Evolutionary conservation across 2,329 filamentous ascomycete genomes (phyloP).

Genomic region (Sporothrix inflata): DNA sequence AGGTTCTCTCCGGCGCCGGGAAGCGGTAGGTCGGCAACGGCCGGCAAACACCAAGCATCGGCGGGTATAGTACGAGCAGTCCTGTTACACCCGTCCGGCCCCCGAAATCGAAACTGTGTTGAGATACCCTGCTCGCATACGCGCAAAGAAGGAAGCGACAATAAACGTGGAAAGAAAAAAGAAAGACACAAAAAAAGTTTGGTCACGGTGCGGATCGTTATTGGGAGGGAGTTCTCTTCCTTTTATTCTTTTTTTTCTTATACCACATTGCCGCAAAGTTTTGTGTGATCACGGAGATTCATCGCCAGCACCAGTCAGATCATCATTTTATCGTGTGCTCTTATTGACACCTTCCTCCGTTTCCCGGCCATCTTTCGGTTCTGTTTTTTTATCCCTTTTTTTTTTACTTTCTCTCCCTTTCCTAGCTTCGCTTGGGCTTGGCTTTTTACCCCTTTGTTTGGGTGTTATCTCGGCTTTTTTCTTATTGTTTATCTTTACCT

Average conservation of each 20-base stretch:
- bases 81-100: not conserved
- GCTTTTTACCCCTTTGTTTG: not conserved
- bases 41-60: not conserved
- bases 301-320: not conserved
- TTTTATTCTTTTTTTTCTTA: not conserved
- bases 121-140: not conserved
- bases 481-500: not conserved
- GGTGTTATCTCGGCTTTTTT: not conserved
- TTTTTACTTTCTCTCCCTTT: not conserved
- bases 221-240: not conserved
- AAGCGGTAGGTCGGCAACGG: constrained; percentile 41
- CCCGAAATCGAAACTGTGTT: not conserved
- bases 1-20: constrained; percentile 44
- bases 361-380: not conserved
- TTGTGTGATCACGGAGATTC: constrained; percentile 1
- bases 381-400: not conserved
- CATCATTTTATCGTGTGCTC: not conserved
- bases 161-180: not conserved
- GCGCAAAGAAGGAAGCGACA: not conserved
- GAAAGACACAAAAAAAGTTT: not conserved
- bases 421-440: constrained; percentile 7
- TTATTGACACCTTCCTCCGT: not conserved
- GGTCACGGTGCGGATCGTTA: not conserved
- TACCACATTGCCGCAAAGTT: not conserved
- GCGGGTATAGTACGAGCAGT: not conserved